phyloP scores from a whole-genome alignment of 805 yeast genomes.

The Komagataella phaffii region DNA sequence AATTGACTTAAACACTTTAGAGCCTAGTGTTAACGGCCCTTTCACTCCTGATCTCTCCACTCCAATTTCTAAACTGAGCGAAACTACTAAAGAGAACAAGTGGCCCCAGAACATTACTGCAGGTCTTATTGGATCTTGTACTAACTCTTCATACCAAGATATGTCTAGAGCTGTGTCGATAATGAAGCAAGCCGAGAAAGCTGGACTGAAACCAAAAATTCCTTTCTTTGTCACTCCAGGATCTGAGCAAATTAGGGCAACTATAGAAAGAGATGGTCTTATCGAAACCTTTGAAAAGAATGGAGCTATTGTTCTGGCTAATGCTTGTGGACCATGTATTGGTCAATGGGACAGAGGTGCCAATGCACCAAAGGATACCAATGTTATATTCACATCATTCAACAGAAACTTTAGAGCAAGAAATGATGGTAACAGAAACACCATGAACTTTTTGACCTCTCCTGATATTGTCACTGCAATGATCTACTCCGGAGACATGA shows the following conservation, averaged over 20 bases:
- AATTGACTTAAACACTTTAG: conserved; percentile 77
- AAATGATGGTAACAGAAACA: conserved; percentile 96
- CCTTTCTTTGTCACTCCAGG: conserved; percentile 95
- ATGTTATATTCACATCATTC: conserved; percentile 94
- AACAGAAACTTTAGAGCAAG: conserved; percentile 97
- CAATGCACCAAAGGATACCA: conserved; percentile 84
- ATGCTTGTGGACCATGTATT: conserved; percentile 98
- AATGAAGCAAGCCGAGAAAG: conserved; percentile 79
- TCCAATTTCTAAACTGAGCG: conserved; percentile 79
- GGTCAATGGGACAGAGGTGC: conserved; percentile 96
- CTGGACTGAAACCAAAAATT: conserved; percentile 85
- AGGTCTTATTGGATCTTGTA: conserved; percentile 96
- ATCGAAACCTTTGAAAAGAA: conserved; percentile 77
- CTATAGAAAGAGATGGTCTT: conserved; percentile 93
- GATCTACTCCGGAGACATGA: conserved; percentile 92
- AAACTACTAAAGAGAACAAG: conserved; percentile 67
- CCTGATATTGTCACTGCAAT: conserved; percentile 94
- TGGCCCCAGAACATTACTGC: conserved; percentile 94
- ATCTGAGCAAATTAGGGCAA: conserved; percentile 96
- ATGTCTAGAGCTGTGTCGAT: conserved; percentile 94
- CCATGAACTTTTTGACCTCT: conserved; percentile 94
- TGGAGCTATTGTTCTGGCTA: conserved; percentile 91
- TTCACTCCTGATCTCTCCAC: conserved; percentile 97
- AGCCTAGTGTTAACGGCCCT: conserved; percentile 96
- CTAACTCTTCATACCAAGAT: conserved; percentile 97